Evolutionary conservation across 2,329 filamentous ascomycete genomes (phyloP).

Genomic region (Colletotrichum costaricense): DNA sequence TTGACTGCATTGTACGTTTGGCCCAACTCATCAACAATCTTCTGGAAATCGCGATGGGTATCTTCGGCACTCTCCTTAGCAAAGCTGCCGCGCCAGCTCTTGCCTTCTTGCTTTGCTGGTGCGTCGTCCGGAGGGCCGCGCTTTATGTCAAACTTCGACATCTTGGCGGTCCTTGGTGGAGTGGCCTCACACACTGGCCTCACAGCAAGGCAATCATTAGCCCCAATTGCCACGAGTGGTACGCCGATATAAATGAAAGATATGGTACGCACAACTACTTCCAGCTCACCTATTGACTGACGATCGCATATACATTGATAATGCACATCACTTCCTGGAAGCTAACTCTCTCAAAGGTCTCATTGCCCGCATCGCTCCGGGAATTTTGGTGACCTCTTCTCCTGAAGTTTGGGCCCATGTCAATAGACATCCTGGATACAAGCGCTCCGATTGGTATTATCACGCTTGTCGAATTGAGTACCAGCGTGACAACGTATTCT

Average conservation of each 20-base stretch:
- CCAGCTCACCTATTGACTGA: constrained; percentile 30
- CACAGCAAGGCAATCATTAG: constrained; percentile 41
- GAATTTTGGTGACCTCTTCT: constrained; percentile 59
- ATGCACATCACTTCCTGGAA: background rate
- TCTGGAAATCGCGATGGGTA: background rate
- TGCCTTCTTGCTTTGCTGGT: background rate
- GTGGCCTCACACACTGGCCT: constrained; percentile 38
- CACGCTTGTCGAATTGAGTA: constrained; percentile 60
- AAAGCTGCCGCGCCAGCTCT: background rate
- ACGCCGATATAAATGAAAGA: constrained; percentile 40
- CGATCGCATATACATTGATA: background rate
- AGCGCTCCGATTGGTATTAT: constrained; percentile 55
- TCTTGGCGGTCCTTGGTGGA: constrained; percentile 39
- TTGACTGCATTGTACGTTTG: background rate
- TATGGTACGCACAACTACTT: constrained; percentile 43
- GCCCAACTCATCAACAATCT: background rate
- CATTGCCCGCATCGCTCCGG: constrained; percentile 55
- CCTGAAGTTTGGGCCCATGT: constrained; percentile 58
- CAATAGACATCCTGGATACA: constrained; percentile 55
- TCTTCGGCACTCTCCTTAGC: background rate
- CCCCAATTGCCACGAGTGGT: constrained; percentile 40
- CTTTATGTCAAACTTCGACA: constrained; percentile 34
- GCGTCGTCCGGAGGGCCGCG: background rate
- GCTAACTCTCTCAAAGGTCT: constrained; percentile 30
- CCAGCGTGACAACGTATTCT: constrained; percentile 64